phyloP scores from a whole-genome alignment of 2,329 filamentous ascomycete genomes.

The Aspergillus calidoustus region DNA sequence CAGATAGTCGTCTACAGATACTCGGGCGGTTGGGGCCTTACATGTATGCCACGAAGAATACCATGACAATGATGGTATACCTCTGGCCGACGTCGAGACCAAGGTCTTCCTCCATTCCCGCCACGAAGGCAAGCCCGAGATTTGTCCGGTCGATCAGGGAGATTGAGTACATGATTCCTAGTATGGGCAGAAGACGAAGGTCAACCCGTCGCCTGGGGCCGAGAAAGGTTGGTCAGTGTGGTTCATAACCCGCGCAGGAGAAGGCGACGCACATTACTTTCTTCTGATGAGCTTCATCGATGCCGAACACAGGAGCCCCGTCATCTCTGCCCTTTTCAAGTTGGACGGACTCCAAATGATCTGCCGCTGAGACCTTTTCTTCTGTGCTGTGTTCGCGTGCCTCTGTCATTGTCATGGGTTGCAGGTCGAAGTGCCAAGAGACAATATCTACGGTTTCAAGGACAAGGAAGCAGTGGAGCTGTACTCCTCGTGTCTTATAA shows the following conservation, averaged over 20 bases:
- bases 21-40: constrained; percentile 14
- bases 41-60: constrained; percentile 35
- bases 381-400: background rate
- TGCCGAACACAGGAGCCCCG: constrained; percentile 12
- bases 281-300: constrained; percentile 23
- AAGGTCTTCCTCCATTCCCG: constrained; percentile 35
- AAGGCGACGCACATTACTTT: constrained; percentile 16
- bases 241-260: background rate
- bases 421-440: background rate
- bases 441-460: background rate
- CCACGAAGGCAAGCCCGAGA: constrained; percentile 37
- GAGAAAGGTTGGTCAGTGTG: background rate
- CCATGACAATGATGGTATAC: constrained; percentile 34
- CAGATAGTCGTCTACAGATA: background rate
- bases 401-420: constrained; percentile 3
- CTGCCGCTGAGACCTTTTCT: constrained; percentile 7
- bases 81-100: constrained; percentile 29
- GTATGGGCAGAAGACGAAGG: constrained; percentile 44
- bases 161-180: constrained; percentile 46
- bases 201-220: constrained; percentile 30
- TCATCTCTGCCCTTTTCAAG: constrained; percentile 10
- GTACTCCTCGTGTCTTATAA: background rate
- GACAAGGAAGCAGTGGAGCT: background rate
- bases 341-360: constrained; percentile 18
- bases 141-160: constrained; percentile 46